These are phyloP conservation scores for Fusarium keratoplasticum DNA, from an alignment of 2,329 filamentous ascomycete genomes.

Conservation along the genomic window DNA sequence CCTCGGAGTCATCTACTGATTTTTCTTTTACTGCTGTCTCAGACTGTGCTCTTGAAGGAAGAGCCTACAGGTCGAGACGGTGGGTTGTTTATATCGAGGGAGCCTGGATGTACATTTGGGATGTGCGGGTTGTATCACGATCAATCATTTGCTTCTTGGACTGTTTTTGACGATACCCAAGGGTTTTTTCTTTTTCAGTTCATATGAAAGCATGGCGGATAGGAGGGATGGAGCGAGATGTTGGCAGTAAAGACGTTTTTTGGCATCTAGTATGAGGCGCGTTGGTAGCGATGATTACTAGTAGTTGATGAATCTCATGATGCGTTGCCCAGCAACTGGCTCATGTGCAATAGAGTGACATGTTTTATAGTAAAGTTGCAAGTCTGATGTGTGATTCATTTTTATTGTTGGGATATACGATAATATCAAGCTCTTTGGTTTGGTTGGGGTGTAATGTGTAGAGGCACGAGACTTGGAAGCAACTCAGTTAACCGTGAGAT, in stretches of 20 bases:
- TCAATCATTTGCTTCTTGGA: slow-evolving; percentile 44
- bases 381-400: background rate
- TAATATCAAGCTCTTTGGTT: background rate
- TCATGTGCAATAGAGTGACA: background rate
- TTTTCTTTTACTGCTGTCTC: slow-evolving; percentile 27
- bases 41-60: slow-evolving; percentile 9
- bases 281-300: background rate
- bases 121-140: slow-evolving; percentile 45
- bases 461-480: background rate
- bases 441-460: background rate
- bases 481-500: background rate
- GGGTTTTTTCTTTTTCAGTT: slow-evolving; percentile 39
- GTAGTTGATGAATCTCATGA: slow-evolving; percentile 1
- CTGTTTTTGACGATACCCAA: slow-evolving; percentile 51
- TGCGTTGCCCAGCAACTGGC: background rate
- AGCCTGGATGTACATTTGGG: slow-evolving; percentile 34
- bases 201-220: slow-evolving; percentile 30
- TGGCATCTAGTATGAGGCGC: background rate
- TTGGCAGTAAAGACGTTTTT: background rate
- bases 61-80: slow-evolving; percentile 11
- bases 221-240: slow-evolving; percentile 2
- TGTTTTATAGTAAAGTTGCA: background rate
- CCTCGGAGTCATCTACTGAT: slow-evolving; percentile 36
- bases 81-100: slow-evolving; percentile 28
- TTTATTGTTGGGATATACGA: background rate